These are phyloP conservation scores for Ceratocystis ficicola DNA, from an alignment of 2,329 filamentous ascomycete genomes.

Conservation along the genomic window DNA sequence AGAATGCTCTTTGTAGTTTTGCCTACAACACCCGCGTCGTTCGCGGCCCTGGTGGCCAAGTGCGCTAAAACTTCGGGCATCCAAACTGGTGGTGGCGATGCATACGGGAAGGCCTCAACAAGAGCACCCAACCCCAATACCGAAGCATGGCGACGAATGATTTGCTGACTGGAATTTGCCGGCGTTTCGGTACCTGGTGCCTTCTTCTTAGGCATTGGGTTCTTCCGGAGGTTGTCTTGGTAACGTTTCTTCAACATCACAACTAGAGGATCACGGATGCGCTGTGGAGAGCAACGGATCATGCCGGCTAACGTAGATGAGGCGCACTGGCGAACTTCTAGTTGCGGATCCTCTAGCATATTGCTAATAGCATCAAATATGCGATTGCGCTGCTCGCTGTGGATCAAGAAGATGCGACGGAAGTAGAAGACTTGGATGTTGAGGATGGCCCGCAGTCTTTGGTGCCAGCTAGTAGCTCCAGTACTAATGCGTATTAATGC, in stretches of 20 bases:
- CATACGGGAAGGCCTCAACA: constrained; percentile 92
- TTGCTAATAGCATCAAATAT: constrained; percentile 88
- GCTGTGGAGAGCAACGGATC: constrained; percentile 85
- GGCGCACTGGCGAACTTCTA: constrained; percentile 90
- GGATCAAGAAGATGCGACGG: constrained; percentile 81
- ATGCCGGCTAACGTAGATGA: constrained; percentile 88
- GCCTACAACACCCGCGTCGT: constrained; percentile 81
- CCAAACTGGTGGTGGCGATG: constrained; percentile 82
- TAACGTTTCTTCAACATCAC: constrained; percentile 65
- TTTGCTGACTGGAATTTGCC: constrained; percentile 59
- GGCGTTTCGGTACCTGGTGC: constrained; percentile 47
- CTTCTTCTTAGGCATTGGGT: constrained; percentile 67
- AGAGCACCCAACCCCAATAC: constrained; percentile 83
- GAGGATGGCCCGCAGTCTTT: constrained; percentile 83
- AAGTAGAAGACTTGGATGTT: constrained; percentile 99
- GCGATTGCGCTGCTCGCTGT: constrained; percentile 57
- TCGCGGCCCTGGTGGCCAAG: constrained; percentile 72
- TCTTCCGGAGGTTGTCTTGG: constrained; percentile 61
- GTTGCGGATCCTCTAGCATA: constrained; percentile 84
- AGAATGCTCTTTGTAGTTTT: constrained; percentile 91
- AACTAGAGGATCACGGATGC: constrained; percentile 68
- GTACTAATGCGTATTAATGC: constrained; percentile 80
- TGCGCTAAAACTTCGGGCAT: constrained; percentile 85
- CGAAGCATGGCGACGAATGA: constrained; percentile 75
- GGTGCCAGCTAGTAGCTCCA: constrained; percentile 80